Base-by-base conservation (phyloP, 2,329 filamentous ascomycete species). In the Huntiella moniliformis region DNA sequence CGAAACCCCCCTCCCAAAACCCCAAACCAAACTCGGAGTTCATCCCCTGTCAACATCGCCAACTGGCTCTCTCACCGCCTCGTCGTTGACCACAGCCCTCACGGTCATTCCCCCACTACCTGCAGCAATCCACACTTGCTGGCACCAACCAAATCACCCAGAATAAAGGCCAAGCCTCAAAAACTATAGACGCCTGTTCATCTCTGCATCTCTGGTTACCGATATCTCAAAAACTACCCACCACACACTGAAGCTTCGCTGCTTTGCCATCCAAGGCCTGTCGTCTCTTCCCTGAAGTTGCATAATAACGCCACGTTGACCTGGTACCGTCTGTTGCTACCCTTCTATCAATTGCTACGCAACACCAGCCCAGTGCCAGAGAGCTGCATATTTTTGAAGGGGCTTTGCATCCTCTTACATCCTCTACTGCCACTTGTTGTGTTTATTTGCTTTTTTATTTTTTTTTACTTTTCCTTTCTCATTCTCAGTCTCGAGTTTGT, bases 241-340 rank as follows among this genome's bases (percentile, higher is more conserved):
- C 28, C 22, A 44, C 15, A 15, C n/a, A 44, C 38, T n/a, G 10
- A n/a, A 10, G 34, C 37, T n/a, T 12, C 31, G 6, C 22, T 42
- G n/a, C 18, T 12, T 34, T 15, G 40, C 40, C 1, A 32, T 33
- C n/a, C 34, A 42, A 28, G 12, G 28, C 40, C 31, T 42, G 40
- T 16, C 28, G 22, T 45, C 39, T 13, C 42, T 45, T 42, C 35
- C 41, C 34, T 44, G 31, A 42, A 38, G 40, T 22, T 17, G 37
- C 38, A 41, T 38, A 38, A 44, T 44, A 48, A 48, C 46, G 37
- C 46, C 46, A 48, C 46, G 46, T 48, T 48, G 39, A 44, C 42
- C 37, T 36, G 46, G 42, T 46, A 41, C 37, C 6, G 18, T 38
- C 22, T 38, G 12, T 11, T 45, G 28, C 32, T 39, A 36, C 38